Conservation (phyloP, 139 green algal species). For the Coccomyxa sp. region DNA sequence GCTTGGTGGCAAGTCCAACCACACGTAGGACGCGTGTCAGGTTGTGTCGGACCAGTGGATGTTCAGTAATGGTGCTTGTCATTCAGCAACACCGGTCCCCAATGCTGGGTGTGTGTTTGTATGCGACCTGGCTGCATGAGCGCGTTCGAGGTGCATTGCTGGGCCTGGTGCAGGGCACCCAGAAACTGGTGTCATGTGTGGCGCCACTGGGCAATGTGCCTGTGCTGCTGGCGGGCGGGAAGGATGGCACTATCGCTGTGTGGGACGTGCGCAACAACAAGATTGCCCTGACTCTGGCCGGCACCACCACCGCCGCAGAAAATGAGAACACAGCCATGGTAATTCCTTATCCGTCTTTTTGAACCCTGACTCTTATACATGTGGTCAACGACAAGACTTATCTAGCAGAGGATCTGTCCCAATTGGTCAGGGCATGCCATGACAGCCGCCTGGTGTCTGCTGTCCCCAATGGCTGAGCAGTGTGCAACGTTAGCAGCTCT, state of each 20-base stretch:
- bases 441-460: not conserved
- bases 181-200: not conserved
- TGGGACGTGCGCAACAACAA: not conserved
- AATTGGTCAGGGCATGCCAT: not conserved
- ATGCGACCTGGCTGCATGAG: too few relatives aligned
- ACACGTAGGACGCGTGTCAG: not conserved
- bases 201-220: not conserved
- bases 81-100: not conserved
- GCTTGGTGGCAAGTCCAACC: not conserved
- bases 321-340: not conserved
- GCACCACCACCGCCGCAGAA: too few relatives aligned
- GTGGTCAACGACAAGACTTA: too few relatives aligned
- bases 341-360: not conserved
- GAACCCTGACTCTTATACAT: too few relatives aligned
- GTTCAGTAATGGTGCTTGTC: not conserved
- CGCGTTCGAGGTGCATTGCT: too few relatives aligned
- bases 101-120: not conserved
- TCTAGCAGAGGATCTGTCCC: too few relatives aligned
- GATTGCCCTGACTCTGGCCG: not conserved
- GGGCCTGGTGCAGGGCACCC: not conserved
- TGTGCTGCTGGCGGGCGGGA: not conserved
- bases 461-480: not conserved
- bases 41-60: not conserved
- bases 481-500: not conserved
- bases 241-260: not conserved